Conservation (phyloP, 441 rosid genomes). For the Kokia cookei region DNA sequence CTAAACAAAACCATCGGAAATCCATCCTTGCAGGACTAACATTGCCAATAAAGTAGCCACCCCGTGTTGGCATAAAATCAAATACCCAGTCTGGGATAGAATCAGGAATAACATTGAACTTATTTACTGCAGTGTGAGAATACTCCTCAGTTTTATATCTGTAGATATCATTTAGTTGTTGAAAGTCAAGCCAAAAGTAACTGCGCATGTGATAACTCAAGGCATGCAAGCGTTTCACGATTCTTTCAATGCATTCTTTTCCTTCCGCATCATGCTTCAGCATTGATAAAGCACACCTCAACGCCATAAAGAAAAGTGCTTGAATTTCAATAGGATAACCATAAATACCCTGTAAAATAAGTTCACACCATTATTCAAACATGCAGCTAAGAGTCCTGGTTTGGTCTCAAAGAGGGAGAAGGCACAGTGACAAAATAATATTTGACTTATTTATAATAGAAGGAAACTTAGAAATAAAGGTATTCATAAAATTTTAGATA, state of each 20-base stretch:
- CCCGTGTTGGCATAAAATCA: constrained; percentile 88
- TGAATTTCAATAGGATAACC: constrained; percentile 96
- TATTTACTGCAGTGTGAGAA: constrained; percentile 92
- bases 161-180: constrained; percentile 88
- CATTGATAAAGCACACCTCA: constrained; percentile 65
- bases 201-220: constrained; percentile 84
- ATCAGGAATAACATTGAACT: constrained; percentile 90
- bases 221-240: constrained; percentile 82
- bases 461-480: background rate
- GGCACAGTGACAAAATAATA: background rate
- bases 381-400: background rate
- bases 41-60: constrained; percentile 92
- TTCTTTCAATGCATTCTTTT: constrained; percentile 72
- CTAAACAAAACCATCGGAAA: constrained; percentile 88
- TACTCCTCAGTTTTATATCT: constrained; percentile 93
- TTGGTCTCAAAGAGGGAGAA: background rate
- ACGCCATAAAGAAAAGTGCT: constrained; percentile 87
- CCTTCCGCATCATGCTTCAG: constrained; percentile 82
- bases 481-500: background rate
- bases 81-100: constrained; percentile 95
- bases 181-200: constrained; percentile 93
- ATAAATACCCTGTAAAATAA: constrained; percentile 64
- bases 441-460: background rate
- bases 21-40: constrained; percentile 96
- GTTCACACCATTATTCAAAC: background rate